Conservation (phyloP, 1,284 basidiomycete genomes). For the Melampsora larici-populina region DNA sequence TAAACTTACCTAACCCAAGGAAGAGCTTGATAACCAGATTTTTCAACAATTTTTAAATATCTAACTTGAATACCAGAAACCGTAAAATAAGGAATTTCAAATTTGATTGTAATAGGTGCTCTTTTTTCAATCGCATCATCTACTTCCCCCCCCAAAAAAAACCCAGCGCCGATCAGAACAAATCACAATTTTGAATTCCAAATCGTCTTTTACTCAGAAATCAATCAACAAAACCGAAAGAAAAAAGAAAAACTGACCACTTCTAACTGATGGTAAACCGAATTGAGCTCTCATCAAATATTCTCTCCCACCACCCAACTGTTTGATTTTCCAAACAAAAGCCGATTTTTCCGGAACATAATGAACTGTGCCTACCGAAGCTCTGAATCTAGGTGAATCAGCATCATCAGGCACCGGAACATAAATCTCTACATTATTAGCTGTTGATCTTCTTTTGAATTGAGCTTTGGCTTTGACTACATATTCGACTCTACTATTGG, state of each 20-base stretch:
- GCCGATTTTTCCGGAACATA: constrained; percentile 94
- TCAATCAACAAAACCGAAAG: too few species aligned
- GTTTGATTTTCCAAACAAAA: constrained; percentile 98
- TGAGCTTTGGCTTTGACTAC: constrained; percentile 98
- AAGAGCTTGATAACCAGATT: constrained; percentile 82
- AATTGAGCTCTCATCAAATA: constrained; percentile 96
- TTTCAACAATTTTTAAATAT: constrained; percentile 96
- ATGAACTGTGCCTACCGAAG: constrained; percentile 74
- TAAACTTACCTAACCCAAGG: constrained; percentile 54
- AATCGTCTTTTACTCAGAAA: too few species aligned
- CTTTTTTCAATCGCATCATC: constrained; percentile 80
- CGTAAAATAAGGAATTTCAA: constrained; percentile 97
- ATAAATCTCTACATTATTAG: constrained; percentile 97
- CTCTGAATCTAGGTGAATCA: constrained; percentile 90
- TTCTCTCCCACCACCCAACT: constrained; percentile 84
- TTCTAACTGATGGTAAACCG: constrained; percentile 81
- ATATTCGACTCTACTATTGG: constrained; percentile 89
- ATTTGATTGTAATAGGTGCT: constrained; percentile 91
- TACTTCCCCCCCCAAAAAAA: background rate
- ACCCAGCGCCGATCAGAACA: too few species aligned
- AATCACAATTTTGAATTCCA: too few species aligned
- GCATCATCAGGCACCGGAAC: constrained; percentile 98
- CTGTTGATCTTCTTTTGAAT: constrained; percentile 92
- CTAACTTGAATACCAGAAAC: constrained; percentile 88
- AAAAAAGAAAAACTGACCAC: constrained; percentile 60